A percentile compares a stretch with the other conserved stretches of the same genome.
These are phyloP conservation scores for Sphaceloma murrayae DNA, from an alignment of 2,329 filamentous ascomycete species.

Conservation along the genomic window DNA sequence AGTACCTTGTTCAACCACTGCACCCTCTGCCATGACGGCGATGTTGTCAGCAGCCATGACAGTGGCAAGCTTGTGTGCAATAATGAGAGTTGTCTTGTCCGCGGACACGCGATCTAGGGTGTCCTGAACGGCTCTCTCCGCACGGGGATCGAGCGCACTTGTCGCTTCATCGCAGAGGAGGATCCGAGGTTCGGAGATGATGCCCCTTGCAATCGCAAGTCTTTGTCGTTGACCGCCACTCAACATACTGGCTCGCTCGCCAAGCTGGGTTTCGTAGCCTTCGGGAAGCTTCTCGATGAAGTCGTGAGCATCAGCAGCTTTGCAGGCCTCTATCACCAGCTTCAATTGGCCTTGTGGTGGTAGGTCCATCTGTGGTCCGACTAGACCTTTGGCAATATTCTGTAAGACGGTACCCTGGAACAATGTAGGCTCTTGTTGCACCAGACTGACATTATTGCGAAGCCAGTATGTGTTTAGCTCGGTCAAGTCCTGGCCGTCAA, in stretches of 20 bases:
- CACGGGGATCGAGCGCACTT: conserved; percentile 29
- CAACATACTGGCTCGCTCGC: conserved; percentile 28
- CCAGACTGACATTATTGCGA: conserved; percentile 27
- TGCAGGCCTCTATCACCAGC: conserved; percentile 30
- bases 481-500: conserved; percentile 27
- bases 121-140: conserved; percentile 28
- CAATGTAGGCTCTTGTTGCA: conserved; percentile 31
- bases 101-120: conserved; percentile 28
- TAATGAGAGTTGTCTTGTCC: conserved; percentile 31
- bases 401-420: conserved; percentile 30
- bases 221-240: conserved; percentile 30
- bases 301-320: conserved; percentile 28
- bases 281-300: conserved; percentile 31
- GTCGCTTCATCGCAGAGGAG: conserved; percentile 32
- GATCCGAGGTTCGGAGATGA: conserved; percentile 29
- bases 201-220: conserved; percentile 31
- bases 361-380: conserved; percentile 23
- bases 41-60: conserved; percentile 38
- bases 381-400: conserved; percentile 31
- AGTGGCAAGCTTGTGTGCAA: conserved; percentile 39
- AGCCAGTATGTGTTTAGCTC: conserved; percentile 29
- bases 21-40: conserved; percentile 36
- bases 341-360: conserved; percentile 25
- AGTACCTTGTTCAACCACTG: conserved; percentile 37
- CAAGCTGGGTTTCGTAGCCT: conserved; percentile 29